Conservation (phyloP, 2,329 filamentous ascomycete genomes). For the Ceratocystiopsis brevicomis region DNA sequence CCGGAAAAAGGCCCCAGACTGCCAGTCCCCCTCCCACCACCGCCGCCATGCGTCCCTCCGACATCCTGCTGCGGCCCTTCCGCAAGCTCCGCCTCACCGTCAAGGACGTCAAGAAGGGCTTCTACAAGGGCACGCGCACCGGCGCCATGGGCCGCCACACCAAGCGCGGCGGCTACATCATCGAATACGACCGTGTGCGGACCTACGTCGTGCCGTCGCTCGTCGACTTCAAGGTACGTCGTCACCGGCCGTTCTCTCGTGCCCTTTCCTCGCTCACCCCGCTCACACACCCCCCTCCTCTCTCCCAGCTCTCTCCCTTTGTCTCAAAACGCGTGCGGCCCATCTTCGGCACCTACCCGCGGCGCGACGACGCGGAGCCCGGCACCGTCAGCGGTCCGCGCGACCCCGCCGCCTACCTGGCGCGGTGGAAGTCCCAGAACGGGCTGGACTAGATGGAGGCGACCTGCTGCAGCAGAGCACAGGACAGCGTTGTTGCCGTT, state of each 20-base stretch:
- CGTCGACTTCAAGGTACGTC: slow-evolving; percentile 47
- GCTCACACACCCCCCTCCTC: not conserved
- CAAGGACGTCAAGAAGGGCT: slow-evolving; percentile 82
- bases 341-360: slow-evolving; percentile 18
- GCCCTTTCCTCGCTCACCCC: not conserved
- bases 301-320: slow-evolving; percentile 66
- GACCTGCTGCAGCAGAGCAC: too few species aligned
- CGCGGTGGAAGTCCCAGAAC: slow-evolving; percentile 50
- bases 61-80: slow-evolving; percentile 45
- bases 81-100: slow-evolving; percentile 69
- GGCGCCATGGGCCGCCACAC: slow-evolving; percentile 77
- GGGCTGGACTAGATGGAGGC: slow-evolving; percentile 28
- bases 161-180: slow-evolving; percentile 62
- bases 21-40: not conserved
- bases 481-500: not conserved
- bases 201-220: slow-evolving; percentile 63
- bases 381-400: slow-evolving; percentile 30
- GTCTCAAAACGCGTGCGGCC: slow-evolving; percentile 42
- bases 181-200: slow-evolving; percentile 76
- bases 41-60: slow-evolving; percentile 45
- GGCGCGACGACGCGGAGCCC: slow-evolving; percentile 26
- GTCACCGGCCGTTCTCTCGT: not conserved
- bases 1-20: too few species aligned
- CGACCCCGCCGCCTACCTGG: slow-evolving; percentile 42
- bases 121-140: slow-evolving; percentile 89